Percentiles rank a stretch among this genome's conserved stretches.
phyloP scores from a whole-genome alignment of 768 basidiomycete genomes.

The Vararia minispora region DNA sequence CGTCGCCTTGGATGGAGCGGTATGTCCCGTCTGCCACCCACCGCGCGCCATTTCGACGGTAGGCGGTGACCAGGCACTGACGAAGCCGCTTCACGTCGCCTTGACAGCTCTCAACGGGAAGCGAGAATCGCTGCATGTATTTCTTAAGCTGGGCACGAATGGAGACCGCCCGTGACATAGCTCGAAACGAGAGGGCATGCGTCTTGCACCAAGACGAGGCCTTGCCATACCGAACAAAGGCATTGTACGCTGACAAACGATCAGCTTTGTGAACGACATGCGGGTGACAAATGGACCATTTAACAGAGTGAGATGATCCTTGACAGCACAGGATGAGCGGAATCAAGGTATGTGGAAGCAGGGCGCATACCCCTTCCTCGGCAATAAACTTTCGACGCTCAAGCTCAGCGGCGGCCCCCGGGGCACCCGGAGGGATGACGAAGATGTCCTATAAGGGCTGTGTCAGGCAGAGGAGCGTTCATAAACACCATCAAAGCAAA shows the following conservation, averaged over 20 bases:
- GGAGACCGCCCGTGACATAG: conserved; percentile 87
- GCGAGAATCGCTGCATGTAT: conserved; percentile 84
- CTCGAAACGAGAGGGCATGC: conserved; percentile 88
- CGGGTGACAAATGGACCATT: conserved; percentile 52
- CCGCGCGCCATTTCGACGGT: conserved; percentile 88
- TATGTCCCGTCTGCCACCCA: conserved; percentile 93
- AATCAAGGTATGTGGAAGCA: background rate
- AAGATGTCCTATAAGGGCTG: conserved; percentile 75
- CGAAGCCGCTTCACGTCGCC: conserved; percentile 77
- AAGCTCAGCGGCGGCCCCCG: conserved; percentile 79
- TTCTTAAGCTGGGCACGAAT: conserved; percentile 93
- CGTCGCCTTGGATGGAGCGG: conserved; percentile 72
- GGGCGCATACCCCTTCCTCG: conserved; percentile 80
- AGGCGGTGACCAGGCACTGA: conserved; percentile 85
- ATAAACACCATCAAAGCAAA: conserved; percentile 16
- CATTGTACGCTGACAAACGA: conserved; percentile 67
- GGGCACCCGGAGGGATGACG: conserved; percentile 74
- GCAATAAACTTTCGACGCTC: conserved; percentile 95
- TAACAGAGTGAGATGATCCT: conserved; percentile 90
- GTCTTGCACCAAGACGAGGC: conserved; percentile 90
- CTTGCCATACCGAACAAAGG: conserved; percentile 71
- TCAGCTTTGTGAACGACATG: background rate
- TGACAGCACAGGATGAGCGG: conserved; percentile 21
- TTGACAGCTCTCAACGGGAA: conserved; percentile 78
- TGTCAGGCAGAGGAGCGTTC: too few relatives aligned